Evolutionary conservation across 345 rosid genomes (phyloP).

Genomic region (Lumnitzera racemosa): DNA sequence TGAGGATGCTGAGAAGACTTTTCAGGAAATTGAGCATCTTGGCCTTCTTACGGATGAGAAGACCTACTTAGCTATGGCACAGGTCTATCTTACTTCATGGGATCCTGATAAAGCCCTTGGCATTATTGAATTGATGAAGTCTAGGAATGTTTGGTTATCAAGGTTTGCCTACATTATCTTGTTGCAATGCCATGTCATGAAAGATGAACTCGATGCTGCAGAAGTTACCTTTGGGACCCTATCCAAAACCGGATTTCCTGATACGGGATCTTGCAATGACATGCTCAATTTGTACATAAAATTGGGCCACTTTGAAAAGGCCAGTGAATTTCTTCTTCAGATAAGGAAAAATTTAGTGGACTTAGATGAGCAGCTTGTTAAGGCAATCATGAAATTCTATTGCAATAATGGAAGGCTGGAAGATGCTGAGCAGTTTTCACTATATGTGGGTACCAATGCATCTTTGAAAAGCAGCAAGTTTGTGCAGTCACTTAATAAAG

Average conservation of each 20-base stretch:
- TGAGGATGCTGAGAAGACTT: constrained; percentile 66
- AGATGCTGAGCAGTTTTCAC: constrained; percentile 38
- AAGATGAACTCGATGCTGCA: constrained; percentile 56
- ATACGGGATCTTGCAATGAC: constrained; percentile 71
- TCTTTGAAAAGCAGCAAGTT: constrained; percentile 36
- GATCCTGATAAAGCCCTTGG: constrained; percentile 58
- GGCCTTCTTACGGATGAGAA: constrained; percentile 70
- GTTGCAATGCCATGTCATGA: constrained; percentile 65
- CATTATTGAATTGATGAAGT: constrained; percentile 60
- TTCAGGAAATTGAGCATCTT: constrained; percentile 50
- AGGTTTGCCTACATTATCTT: constrained; percentile 77
- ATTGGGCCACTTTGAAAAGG: constrained; percentile 45
- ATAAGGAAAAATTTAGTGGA: constrained; percentile 41
- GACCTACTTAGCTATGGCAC: constrained; percentile 90
- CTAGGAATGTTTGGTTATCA: constrained; percentile 54
- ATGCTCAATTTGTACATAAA: constrained; percentile 57
- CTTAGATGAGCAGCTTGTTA: constrained; percentile 53
- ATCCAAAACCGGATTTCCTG: constrained; percentile 62
- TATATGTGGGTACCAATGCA: constrained; percentile 36
- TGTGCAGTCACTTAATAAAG: constrained; percentile 44
- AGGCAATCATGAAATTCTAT: constrained; percentile 41
- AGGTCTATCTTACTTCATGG: constrained; percentile 62
- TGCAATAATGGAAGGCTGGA: constrained; percentile 59
- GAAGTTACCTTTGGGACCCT: constrained; percentile 66
- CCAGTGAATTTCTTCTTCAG: constrained; percentile 46